These are phyloP conservation scores for Blastobotrys parvus DNA, from an alignment of 805 yeast genomes.

Conservation along the genomic window DNA sequence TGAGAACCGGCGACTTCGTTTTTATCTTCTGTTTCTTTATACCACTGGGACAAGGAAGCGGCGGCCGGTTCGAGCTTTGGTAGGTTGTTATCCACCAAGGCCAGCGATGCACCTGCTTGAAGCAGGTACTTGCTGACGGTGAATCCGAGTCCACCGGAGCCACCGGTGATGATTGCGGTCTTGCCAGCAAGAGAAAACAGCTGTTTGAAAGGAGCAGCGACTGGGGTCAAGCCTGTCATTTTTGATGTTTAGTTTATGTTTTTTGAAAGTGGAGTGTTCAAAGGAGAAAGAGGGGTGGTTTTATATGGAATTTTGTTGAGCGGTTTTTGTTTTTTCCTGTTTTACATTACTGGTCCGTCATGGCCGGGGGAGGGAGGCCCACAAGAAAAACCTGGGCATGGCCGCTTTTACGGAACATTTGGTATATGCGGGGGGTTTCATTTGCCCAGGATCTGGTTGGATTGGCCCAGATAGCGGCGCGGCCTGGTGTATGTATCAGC, in stretches of 20 bases:
- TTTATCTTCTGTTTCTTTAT: slow-evolving; percentile 17
- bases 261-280: background rate
- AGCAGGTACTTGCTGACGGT: slow-evolving; percentile 57
- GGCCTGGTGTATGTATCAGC: too few species aligned
- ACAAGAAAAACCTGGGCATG: too few species aligned
- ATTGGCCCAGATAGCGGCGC: too few species aligned
- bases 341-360: background rate
- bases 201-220: slow-evolving; percentile 6
- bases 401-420: too few species aligned
- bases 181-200: slow-evolving; percentile 36
- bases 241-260: background rate
- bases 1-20: slow-evolving; percentile 7
- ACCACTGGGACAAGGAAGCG: slow-evolving; percentile 42
- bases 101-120: slow-evolving; percentile 71
- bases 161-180: slow-evolving; percentile 70
- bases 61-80: slow-evolving; percentile 52
- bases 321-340: background rate
- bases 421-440: too few species aligned
- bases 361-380: too few species aligned
- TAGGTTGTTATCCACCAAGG: slow-evolving; percentile 59
- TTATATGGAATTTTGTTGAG: background rate
- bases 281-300: background rate
- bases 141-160: slow-evolving; percentile 69
- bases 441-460: too few species aligned
- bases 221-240: slow-evolving; percentile 1